Percentiles rank a stretch among this genome's conserved stretches.
Conservation (phyloP, 1,139 yeast genomes). For the Debaryomyces fabryi region DNA sequence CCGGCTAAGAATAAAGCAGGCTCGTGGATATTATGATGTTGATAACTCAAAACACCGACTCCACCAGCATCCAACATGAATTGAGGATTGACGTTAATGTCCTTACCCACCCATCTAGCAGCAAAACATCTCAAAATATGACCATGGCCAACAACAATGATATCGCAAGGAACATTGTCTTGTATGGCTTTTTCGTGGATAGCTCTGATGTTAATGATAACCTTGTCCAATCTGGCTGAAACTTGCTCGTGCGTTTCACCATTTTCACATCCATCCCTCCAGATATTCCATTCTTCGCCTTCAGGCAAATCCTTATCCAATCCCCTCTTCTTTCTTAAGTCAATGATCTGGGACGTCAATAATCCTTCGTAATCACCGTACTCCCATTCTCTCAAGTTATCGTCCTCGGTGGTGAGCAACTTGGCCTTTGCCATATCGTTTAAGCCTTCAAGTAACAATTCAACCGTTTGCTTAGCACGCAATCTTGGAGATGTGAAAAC, state of each 20-base stretch:
- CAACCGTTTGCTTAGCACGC: conserved; percentile 76
- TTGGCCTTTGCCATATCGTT: conserved; percentile 48
- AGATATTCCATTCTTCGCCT: conserved; percentile 70
- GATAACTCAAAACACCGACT: conserved; percentile 88
- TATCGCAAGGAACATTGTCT: conserved; percentile 61
- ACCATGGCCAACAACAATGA: conserved; percentile 88
- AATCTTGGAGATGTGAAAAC: conserved; percentile 78
- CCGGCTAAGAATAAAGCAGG: conserved; percentile 85
- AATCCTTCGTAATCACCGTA: conserved; percentile 95
- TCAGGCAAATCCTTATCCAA: conserved; percentile 37
- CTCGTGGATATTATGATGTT: conserved; percentile 79
- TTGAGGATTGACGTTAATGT: conserved; percentile 67
- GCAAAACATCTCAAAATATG: conserved; percentile 89
- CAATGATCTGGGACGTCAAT: conserved; percentile 64
- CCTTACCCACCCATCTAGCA: conserved; percentile 77
- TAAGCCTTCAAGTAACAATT: conserved; percentile 54
- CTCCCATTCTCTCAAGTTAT: conserved; percentile 88
- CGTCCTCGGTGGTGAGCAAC: conserved; percentile 56
- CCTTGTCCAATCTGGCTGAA: conserved; percentile 66
- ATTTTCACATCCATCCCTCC: conserved; percentile 91
- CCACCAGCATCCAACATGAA: conserved; percentile 94
- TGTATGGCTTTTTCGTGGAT: conserved; percentile 65
- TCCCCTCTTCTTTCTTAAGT: conserved; percentile 62
- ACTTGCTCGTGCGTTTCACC: conserved; percentile 76
- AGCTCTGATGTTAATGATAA: conserved; percentile 61